Conservation (phyloP, 2,329 filamentous ascomycete genomes). For the Stemphylium vesicarium region DNA sequence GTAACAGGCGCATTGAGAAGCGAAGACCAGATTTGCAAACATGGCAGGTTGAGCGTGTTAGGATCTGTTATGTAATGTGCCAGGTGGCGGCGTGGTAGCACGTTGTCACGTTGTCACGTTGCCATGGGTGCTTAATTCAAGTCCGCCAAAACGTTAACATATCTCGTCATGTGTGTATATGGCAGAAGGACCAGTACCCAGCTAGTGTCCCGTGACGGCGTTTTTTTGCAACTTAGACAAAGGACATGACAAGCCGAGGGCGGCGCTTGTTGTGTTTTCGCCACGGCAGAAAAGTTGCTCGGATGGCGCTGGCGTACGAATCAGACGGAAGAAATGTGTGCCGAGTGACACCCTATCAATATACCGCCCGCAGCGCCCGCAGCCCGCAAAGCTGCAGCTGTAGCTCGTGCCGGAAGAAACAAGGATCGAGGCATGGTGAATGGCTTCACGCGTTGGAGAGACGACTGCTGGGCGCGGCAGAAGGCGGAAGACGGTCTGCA, state of each 20-base stretch:
- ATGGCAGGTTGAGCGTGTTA: no score
- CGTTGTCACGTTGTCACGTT: no score
- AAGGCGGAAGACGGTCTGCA: neutral
- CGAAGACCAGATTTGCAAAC: no score
- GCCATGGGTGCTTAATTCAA: no score
- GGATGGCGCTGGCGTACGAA: constrained; percentile 8
- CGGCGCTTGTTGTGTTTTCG: constrained; percentile 10
- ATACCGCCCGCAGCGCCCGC: constrained; percentile 5
- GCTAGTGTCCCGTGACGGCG: no score
- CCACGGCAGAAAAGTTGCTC: constrained; percentile 10
- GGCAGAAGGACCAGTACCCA: no score
- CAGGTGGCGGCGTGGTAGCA: no score
- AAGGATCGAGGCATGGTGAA: neutral
- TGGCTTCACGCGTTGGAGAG: neutral
- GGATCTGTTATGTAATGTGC: no score
- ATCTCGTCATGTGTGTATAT: no score
- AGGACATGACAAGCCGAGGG: neutral
- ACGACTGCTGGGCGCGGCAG: neutral
- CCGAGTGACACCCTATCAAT: constrained; percentile 16
- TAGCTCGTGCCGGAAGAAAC: constrained; percentile 7
- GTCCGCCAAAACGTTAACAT: no score
- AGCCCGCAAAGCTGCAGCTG: constrained; percentile 8
- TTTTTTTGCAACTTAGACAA: neutral
- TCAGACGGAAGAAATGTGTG: constrained; percentile 9
- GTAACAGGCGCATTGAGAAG: no score